Conservation (phyloP, 2,329 filamentous ascomycete genomes). For the Cercospora zeae-maydis region DNA sequence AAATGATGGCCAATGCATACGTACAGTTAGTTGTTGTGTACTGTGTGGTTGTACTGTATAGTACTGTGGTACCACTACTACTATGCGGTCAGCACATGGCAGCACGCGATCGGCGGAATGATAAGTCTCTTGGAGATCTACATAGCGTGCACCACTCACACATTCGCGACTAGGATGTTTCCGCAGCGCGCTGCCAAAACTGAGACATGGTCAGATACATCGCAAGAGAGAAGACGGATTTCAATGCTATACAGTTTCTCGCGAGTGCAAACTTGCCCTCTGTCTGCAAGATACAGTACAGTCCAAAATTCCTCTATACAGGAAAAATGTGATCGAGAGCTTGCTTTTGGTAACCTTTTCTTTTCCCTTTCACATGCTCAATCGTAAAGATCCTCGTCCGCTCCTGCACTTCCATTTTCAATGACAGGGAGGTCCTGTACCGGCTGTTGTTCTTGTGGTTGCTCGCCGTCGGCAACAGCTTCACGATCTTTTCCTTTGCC, state of each 20-base stretch:
- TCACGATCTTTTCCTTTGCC: constrained; percentile 36
- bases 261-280: not conserved
- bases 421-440: not conserved
- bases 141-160: not conserved
- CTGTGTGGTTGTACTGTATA: too few relatives aligned
- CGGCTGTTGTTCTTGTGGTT: not conserved
- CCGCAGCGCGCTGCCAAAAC: not conserved
- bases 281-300: not conserved
- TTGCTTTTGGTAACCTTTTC: not conserved
- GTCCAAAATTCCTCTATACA: not conserved
- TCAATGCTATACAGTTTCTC: not conserved
- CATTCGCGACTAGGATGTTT: not conserved
- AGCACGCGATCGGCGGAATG: not conserved
- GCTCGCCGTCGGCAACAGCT: constrained; percentile 29
- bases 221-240: not conserved
- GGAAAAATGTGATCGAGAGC: not conserved
- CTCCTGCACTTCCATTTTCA: constrained; percentile 35
- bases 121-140: too few relatives aligned
- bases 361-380: constrained; percentile 14
- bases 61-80: not conserved
- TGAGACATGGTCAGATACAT: not conserved
- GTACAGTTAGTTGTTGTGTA: too few relatives aligned
- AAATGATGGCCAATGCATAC: too few relatives aligned
- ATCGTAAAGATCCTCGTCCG: constrained; percentile 45
- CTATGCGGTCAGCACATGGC: not conserved